A percentile compares a stretch with the other conserved stretches of the same genome.
Conservation (phyloP, 2,329 filamentous ascomycete species). For the Venturia pyrina region DNA sequence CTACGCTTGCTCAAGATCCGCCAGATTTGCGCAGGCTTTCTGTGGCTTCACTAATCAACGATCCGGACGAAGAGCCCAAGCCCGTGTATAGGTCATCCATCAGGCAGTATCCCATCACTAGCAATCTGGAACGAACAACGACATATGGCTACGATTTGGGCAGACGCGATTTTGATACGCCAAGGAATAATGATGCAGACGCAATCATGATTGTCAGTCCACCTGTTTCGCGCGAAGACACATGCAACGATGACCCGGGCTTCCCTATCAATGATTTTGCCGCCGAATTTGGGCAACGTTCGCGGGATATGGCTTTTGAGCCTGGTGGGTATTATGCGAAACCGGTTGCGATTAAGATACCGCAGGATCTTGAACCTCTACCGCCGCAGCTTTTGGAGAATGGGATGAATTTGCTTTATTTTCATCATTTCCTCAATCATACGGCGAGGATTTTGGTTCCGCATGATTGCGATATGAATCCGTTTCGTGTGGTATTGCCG, state of each 20-base stretch:
- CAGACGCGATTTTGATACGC: slow-evolving; percentile 57
- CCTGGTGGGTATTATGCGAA: slow-evolving; percentile 59
- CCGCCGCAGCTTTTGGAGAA: slow-evolving; percentile 53
- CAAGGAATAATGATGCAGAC: slow-evolving; percentile 58
- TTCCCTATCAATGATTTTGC: slow-evolving; percentile 17
- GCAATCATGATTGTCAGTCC: slow-evolving; percentile 44
- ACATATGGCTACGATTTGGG: slow-evolving; percentile 66
- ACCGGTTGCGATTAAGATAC: slow-evolving; percentile 55
- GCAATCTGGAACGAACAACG: slow-evolving; percentile 18
- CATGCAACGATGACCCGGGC: slow-evolving; percentile 24
- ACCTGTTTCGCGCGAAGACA: slow-evolving; percentile 21
- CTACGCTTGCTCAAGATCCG: slow-evolving; percentile 23
- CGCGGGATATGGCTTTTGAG: slow-evolving; percentile 44
- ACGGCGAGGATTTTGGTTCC: slow-evolving; percentile 59
- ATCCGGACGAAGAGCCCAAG: slow-evolving; percentile 28
- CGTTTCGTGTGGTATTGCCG: slow-evolving; percentile 51
- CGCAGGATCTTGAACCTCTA: slow-evolving; percentile 46
- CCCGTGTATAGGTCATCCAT: slow-evolving; percentile 1
- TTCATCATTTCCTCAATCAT: slow-evolving; percentile 68
- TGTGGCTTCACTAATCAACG: slow-evolving; percentile 54
- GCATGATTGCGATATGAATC: slow-evolving; percentile 52
- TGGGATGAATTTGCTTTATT: slow-evolving; percentile 71
- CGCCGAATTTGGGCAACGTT: slow-evolving; percentile 35
- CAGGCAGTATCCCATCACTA: slow-evolving; percentile 2
- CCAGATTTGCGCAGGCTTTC: slow-evolving; percentile 46